These are phyloP conservation scores for Vicia villosa DNA, from an alignment of 306 rosid species.

Conservation along the genomic window DNA sequence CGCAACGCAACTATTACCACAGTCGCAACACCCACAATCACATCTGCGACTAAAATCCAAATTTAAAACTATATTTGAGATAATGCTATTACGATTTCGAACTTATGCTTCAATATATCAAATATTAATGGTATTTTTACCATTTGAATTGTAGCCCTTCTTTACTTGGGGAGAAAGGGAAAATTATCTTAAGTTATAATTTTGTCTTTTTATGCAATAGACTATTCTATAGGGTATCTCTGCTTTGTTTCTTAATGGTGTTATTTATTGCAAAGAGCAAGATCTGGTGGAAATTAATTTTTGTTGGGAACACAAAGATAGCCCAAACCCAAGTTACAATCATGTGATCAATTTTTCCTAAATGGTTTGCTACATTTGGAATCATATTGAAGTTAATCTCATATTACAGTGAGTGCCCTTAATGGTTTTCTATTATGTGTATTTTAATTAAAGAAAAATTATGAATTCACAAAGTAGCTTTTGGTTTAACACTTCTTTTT, in stretches of 20 bases:
- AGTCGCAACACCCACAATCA: too few relatives aligned
- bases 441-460: too few relatives aligned
- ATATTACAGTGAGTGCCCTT: too few relatives aligned
- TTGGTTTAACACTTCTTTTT: too few relatives aligned
- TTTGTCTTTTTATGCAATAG: conserved; percentile 11
- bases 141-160: neutral
- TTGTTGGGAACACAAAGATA: conserved; percentile 19
- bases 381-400: conserved; percentile 1
- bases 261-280: conserved; percentile 35
- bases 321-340: conserved; percentile 1
- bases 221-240: neutral
- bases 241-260: conserved; percentile 32
- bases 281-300: conserved; percentile 19
- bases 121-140: too few relatives aligned
- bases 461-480: too few relatives aligned
- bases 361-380: conserved; percentile 18
- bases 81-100: too few relatives aligned
- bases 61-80: too few relatives aligned
- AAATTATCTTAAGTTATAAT: neutral
- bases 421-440: too few relatives aligned
- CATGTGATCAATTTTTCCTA: conserved; percentile 15
- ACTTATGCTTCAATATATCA: too few relatives aligned
- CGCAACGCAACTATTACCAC: too few relatives aligned
- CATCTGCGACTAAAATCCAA: too few relatives aligned
- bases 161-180: neutral